These are phyloP conservation scores for Mycotypha africana DNA, from an alignment of 371 early-diverging fungal genomes.

Conservation along the genomic window DNA sequence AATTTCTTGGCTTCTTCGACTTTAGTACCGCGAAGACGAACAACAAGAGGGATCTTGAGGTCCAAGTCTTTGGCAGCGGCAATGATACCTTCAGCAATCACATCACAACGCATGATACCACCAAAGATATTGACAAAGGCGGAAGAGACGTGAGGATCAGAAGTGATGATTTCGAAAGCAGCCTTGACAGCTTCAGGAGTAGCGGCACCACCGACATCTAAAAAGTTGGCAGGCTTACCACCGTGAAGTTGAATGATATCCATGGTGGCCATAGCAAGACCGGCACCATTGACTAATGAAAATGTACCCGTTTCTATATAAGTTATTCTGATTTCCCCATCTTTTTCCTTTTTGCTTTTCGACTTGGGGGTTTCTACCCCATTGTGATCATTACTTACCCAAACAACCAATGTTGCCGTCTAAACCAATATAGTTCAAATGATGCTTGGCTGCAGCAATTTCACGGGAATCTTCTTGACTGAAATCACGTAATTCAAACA, in stretches of 20 bases:
- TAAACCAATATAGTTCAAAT: conserved; percentile 98
- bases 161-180: conserved; percentile 97
- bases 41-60: conserved; percentile 91
- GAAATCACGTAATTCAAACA: conserved; percentile 84
- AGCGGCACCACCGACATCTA: conserved; percentile 97
- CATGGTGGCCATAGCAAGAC: conserved; percentile 99
- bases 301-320: neutral
- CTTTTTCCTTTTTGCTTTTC: no score
- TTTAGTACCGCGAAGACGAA: conserved; percentile 90
- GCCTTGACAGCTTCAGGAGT: conserved; percentile 94
- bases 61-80: conserved; percentile 88
- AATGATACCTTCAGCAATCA: conserved; percentile 98
- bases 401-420: conserved; percentile 84
- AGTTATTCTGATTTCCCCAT: neutral
- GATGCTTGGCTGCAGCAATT: conserved; percentile 93
- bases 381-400: conserved; percentile 20
- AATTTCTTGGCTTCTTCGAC: conserved; percentile 45
- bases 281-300: conserved; percentile 91
- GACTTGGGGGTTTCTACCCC: neutral
- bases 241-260: conserved; percentile 98
- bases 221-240: conserved; percentile 99
- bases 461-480: conserved; percentile 97
- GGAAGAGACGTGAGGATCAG: conserved; percentile 89
- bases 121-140: conserved; percentile 99
- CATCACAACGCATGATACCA: conserved; percentile 98